phyloP scores from a whole-genome alignment of 2,329 filamentous ascomycete species.

The Fusarium anguioides region DNA sequence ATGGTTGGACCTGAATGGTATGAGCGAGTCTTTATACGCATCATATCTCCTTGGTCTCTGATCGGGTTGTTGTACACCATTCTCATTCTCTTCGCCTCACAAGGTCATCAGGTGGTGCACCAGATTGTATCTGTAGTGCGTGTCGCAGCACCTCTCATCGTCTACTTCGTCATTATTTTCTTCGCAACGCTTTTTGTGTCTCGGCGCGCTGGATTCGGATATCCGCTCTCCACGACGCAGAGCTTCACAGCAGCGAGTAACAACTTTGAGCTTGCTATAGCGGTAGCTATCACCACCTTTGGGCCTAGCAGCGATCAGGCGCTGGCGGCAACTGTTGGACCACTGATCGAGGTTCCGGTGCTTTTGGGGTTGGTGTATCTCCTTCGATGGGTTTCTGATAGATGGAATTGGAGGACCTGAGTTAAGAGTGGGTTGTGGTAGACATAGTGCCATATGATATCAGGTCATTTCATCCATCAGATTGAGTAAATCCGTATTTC shows the following conservation, averaged over 20 bases:
- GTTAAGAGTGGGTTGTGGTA: too few species aligned
- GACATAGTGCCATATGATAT: not conserved
- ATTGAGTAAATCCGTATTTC: conserved; percentile 50
- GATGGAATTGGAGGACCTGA: conserved; percentile 52
- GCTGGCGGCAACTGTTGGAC: conserved; percentile 83
- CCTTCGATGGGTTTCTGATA: conserved; percentile 67
- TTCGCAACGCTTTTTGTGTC: conserved; percentile 72
- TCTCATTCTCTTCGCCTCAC: conserved; percentile 84
- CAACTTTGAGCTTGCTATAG: conserved; percentile 93
- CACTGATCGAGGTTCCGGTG: conserved; percentile 88
- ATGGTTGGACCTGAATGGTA: conserved; percentile 71
- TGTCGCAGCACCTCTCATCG: conserved; percentile 81
- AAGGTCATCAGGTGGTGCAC: conserved; percentile 79
- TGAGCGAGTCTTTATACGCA: conserved; percentile 74
- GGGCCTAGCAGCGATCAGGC: conserved; percentile 83
- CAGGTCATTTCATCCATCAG: conserved; percentile 48
- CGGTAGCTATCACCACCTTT: conserved; percentile 84
- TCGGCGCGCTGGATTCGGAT: conserved; percentile 77
- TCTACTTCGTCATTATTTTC: conserved; percentile 85
- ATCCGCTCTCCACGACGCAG: conserved; percentile 77
- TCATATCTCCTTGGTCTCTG: conserved; percentile 77
- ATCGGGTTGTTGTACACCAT: conserved; percentile 90
- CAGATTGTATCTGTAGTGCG: conserved; percentile 86
- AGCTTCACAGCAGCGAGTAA: conserved; percentile 92
- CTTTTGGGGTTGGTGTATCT: conserved; percentile 81